Evolutionary conservation across 192 early-diverging fungal genomes (phyloP), one percentile per base, ranked within the genome.

Genomic region (Physocladia obscura): DNA sequence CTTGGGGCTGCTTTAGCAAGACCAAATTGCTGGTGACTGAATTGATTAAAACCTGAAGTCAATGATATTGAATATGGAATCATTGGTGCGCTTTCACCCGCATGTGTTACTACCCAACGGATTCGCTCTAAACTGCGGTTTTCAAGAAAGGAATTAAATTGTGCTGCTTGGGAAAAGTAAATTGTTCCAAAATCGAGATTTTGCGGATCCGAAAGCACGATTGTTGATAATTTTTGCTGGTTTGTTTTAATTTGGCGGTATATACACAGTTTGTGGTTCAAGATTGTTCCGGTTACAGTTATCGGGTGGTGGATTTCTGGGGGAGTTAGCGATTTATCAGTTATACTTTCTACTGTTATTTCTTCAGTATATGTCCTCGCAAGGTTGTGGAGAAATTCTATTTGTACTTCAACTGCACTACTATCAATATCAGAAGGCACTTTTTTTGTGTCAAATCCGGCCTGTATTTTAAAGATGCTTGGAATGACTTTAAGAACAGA

Each of bases 91-190:
- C 39, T 69, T 50, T 81, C 74, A 3, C 77, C 78, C 4, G 79
- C 71, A 32, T 77, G 74, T 3, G 74, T 81, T 24, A 84, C 79
- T 3, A 75, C 79, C 82, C 82, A 84, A 22, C 62, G 40, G 13
- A 77, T 27, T 8, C 51, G 24, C 8, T 2, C 64, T 5, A 55
- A 35, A 13, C 64, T 61, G 1, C 69, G 65, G 71, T 84, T 84
- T 57, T 79, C 75, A 13, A 84, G 55, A 39, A 51, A 62, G 15
- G 75, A 47, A 5, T 57, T 68, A 8, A 84, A 51, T 22, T 49
- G 35, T 15, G 77, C 82, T 4, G 26, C 30, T 69, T 80, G 82
- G 1, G 67, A 70, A 67, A 73, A 84, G 57, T 81, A 79, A 11
- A 84, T 65, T 2, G 62, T 39, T 11, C 79, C 82, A 70, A 84